Evolutionary conservation across 768 basidiomycete genomes (phyloP).

Genomic region (Lactarius hatsudake): DNA sequence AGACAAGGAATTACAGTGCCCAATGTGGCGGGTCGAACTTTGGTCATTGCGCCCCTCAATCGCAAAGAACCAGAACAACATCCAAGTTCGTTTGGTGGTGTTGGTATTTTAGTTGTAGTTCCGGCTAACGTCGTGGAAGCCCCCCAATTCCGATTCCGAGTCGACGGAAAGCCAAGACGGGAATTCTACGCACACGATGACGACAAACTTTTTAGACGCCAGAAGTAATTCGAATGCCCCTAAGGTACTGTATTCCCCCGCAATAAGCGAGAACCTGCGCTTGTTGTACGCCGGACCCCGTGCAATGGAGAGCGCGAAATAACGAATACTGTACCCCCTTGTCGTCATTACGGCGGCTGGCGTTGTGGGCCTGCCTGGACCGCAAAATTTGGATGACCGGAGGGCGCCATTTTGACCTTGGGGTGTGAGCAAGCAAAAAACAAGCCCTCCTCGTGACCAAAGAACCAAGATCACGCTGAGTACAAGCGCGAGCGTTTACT

Average conservation of each 20-base stretch:
- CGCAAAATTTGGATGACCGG: background rate
- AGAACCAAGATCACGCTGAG: background rate
- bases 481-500: background rate
- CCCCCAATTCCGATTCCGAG: background rate
- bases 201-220: background rate
- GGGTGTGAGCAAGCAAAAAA: background rate
- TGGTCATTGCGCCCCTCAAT: background rate
- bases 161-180: background rate
- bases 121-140: background rate
- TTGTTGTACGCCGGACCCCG: background rate
- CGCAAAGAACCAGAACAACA: background rate
- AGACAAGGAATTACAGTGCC: background rate
- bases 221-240: background rate
- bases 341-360: background rate
- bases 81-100: background rate
- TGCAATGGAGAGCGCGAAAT: background rate
- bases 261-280: constrained; percentile 2
- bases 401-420: background rate
- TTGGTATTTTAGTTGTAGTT: background rate
- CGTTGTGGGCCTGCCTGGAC: background rate
- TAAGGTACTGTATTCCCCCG: background rate
- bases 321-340: background rate
- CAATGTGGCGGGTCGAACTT: background rate
- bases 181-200: background rate
- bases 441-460: background rate